A percentile compares a stretch with the other conserved stretches of the same genome.
phyloP scores from a whole-genome alignment of 2,329 filamentous ascomycete species.

The Penicillium sclerotigenum region DNA sequence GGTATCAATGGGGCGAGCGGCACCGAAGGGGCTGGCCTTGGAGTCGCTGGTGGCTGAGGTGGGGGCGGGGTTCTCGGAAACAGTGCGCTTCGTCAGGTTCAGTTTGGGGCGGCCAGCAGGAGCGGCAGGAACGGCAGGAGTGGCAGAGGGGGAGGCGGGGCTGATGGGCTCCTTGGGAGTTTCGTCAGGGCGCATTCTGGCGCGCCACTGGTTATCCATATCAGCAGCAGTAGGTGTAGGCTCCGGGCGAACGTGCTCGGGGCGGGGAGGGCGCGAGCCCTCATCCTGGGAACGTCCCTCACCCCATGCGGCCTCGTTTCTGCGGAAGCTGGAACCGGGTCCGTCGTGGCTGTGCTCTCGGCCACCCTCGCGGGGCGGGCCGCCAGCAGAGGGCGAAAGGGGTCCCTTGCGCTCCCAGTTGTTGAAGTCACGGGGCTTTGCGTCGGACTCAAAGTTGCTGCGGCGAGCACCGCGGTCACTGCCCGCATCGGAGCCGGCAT shows the following conservation, averaged over 20 bases:
- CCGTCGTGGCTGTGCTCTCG: conserved; percentile 60
- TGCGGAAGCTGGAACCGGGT: conserved; percentile 57
- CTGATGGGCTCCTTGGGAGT: conserved; percentile 69
- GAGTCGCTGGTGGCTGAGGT: conserved; percentile 55
- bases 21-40: conserved; percentile 91
- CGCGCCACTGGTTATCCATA: conserved; percentile 88
- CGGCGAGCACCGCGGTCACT: conserved; percentile 65
- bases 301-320: conserved; percentile 72
- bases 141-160: conserved; percentile 69
- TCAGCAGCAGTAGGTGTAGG: conserved; percentile 81
- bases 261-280: conserved; percentile 71
- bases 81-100: conserved; percentile 86
- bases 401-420: conserved; percentile 97
- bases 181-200: conserved; percentile 83
- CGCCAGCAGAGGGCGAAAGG: conserved; percentile 64
- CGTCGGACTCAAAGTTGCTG: conserved; percentile 68
- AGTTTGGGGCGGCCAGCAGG: conserved; percentile 71
- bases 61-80: conserved; percentile 66
- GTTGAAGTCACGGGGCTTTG: conserved; percentile 73
- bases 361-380: conserved; percentile 55
- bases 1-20: conserved; percentile 90
- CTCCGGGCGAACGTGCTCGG: conserved; percentile 63
- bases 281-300: conserved; percentile 65
- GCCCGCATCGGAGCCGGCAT: conserved; percentile 52
- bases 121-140: conserved; percentile 58